Evolutionary conservation across 352 stramenopile species (phyloP), one percentile per base, ranked within the genome.

Genomic region (Phytopythium oedochilum): DNA sequence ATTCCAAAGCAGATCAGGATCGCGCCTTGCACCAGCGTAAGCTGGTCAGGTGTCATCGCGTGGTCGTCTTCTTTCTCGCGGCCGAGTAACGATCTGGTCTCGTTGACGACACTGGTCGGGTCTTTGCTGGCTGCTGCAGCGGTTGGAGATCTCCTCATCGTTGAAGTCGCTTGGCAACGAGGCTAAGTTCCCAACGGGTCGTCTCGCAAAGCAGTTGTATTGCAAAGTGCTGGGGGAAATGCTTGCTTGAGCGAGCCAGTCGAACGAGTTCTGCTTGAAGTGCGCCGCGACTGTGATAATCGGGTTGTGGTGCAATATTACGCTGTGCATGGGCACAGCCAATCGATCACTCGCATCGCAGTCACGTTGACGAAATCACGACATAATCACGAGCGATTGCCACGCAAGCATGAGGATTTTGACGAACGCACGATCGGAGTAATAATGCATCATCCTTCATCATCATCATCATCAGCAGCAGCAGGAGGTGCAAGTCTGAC

Each of bases 1-100:
- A 75, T 44, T 28, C 23, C 51, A 18, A 85, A 67, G 14, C 64
- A 80, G 9, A 55, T 44, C 23, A 82, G 34, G 3, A 85, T 32
- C 36, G 70, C 31, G 34, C 71, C 26, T n/a, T 84, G 73, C 2
- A 63, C 56, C 36, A 36, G 28, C 22, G 32, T 54, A 28, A 54
- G 31, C 20, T 31, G 34, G 10, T 3, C 9, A 15, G 15, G 29
- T 1, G 6, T 18, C n/a, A 22, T 10, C 5, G 5, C 2, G 15
- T 22, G 15, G 25, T 3, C 0, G 3, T 8, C 8, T 28, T 4
- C 18, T 11, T 35, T 18, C 12, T 36, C 18, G 39, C n/a, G 20
- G 1, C 20, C 22, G 11, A 52, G 45, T n/a, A 52, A 26, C 12
- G 45, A 29, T 15, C 9, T 28, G 1, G 20, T 49, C 43, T 49